Evolutionary conservation across 192 early-diverging fungal species (phyloP).

Genomic region (Irineochytrium annulatum): DNA sequence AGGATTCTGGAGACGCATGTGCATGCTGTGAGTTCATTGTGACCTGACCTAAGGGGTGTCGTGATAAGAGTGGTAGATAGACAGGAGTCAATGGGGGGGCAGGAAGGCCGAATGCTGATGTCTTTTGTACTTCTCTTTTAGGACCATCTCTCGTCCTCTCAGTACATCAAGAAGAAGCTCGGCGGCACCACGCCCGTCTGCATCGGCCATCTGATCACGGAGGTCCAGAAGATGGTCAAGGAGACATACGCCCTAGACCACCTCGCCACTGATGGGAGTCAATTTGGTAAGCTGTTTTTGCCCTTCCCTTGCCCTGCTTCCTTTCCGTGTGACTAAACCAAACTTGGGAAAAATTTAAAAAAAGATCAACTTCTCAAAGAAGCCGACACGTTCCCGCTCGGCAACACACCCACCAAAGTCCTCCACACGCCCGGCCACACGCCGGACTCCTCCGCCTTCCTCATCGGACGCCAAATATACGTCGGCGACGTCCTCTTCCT

Average conservation of each 20-base stretch:
- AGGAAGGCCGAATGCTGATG: too few species aligned
- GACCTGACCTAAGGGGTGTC: neutral
- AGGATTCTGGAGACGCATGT: slow-evolving; percentile 30
- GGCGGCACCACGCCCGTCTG: slow-evolving; percentile 7
- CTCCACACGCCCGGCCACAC: slow-evolving; percentile 29
- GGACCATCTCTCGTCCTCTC: slow-evolving; percentile 29
- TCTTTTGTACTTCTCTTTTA: neutral
- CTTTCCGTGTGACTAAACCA: too few species aligned
- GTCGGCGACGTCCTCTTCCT: slow-evolving; percentile 29
- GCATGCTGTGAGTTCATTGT: slow-evolving; percentile 19
- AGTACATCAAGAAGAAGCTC: slow-evolving; percentile 24
- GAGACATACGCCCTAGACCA: slow-evolving; percentile 4
- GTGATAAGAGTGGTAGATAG: slow-evolving; percentile 5
- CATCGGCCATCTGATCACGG: slow-evolving; percentile 20
- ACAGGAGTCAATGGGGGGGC: too few species aligned
- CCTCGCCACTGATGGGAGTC: slow-evolving; percentile 12
- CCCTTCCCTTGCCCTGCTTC: too few species aligned
- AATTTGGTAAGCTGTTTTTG: slow-evolving; percentile 16
- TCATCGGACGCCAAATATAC: slow-evolving; percentile 26
- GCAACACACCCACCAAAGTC: neutral
- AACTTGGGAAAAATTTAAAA: neutral
- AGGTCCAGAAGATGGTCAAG: slow-evolving; percentile 20
- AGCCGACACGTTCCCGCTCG: slow-evolving; percentile 11
- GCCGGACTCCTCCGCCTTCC: slow-evolving; percentile 18
- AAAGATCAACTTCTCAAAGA: slow-evolving; percentile 15